These are phyloP conservation scores for Citeromyces nyonsensis DNA, from an alignment of 805 yeast species.

Conservation along the genomic window DNA sequence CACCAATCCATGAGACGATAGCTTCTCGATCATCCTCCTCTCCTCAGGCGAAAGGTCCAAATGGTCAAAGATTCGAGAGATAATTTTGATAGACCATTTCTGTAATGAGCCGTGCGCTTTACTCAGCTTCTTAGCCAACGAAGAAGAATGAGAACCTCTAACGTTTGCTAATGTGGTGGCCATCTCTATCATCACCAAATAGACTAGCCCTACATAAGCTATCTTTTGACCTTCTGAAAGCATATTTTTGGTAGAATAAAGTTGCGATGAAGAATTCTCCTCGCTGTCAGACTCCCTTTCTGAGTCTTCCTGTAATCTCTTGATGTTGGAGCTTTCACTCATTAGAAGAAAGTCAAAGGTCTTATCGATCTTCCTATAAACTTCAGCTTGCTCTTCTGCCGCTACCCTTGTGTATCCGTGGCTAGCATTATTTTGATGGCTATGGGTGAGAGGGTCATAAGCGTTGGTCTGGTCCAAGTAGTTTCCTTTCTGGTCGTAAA, in stretches of 20 bases:
- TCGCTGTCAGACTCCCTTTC: constrained; percentile 8
- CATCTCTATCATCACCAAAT: constrained; percentile 63
- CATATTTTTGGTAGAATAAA: constrained; percentile 50
- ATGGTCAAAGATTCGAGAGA: constrained; percentile 63
- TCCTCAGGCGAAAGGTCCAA: constrained; percentile 69
- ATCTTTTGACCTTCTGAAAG: constrained; percentile 73
- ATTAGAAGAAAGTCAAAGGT: constrained; percentile 36
- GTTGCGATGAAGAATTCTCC: constrained; percentile 11
- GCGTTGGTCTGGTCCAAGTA: constrained; percentile 25
- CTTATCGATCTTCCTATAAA: constrained; percentile 34
- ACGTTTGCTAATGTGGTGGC: constrained; percentile 62
- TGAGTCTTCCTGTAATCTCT: constrained; percentile 9
- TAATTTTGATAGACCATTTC: constrained; percentile 67
- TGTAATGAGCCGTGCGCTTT: constrained; percentile 65
- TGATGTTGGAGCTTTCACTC: constrained; percentile 14
- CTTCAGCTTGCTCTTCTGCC: constrained; percentile 72
- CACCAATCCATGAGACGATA: constrained; percentile 73
- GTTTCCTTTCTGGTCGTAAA: constrained; percentile 71
- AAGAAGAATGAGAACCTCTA: constrained; percentile 33
- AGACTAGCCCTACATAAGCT: constrained; percentile 81
- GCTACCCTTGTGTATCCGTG: constrained; percentile 83
- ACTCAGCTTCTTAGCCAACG: constrained; percentile 44
- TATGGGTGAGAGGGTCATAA: constrained; percentile 9
- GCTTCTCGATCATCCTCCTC: constrained; percentile 70
- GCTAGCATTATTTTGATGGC: constrained; percentile 25